These are phyloP conservation scores for Macrocystidia cucumis DNA, from an alignment of 1,284 basidiomycete species.

Conservation along the genomic window DNA sequence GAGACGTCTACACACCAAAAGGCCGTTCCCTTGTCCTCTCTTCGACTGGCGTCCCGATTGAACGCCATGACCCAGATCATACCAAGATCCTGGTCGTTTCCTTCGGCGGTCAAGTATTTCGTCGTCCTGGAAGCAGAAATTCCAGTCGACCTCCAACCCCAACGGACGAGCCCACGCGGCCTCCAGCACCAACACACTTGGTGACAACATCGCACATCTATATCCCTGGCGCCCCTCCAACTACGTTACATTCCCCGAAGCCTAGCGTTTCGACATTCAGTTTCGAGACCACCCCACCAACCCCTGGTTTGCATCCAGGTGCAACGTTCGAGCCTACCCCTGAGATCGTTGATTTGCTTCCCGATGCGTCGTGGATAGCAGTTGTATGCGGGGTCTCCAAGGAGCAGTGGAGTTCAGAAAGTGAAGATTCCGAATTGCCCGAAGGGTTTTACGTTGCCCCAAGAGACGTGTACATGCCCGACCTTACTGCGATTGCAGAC, in stretches of 20 bases:
- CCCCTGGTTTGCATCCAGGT: slow-evolving; percentile 11
- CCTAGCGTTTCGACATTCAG: background rate
- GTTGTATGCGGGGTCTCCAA: slow-evolving; percentile 69
- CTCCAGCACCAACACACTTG: slow-evolving; percentile 19
- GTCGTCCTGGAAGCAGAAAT: slow-evolving; percentile 31
- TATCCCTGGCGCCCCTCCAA: slow-evolving; percentile 44
- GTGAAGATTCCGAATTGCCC: slow-evolving; percentile 38
- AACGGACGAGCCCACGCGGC: slow-evolving; percentile 1
- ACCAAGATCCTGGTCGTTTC: slow-evolving; percentile 68
- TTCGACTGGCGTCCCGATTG: slow-evolving; percentile 49
- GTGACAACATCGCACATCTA: slow-evolving; percentile 41
- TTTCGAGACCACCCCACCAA: slow-evolving; percentile 3
- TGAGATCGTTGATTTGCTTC: slow-evolving; percentile 32
- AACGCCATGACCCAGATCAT: slow-evolving; percentile 34
- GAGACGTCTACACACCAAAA: slow-evolving; percentile 37
- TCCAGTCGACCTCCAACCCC: slow-evolving; percentile 24
- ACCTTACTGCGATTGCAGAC: slow-evolving; percentile 65
- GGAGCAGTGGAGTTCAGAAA: slow-evolving; percentile 40
- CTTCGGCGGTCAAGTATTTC: slow-evolving; percentile 72
- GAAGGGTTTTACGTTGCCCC: slow-evolving; percentile 71
- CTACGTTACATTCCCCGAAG: slow-evolving; percentile 17
- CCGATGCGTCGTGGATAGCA: slow-evolving; percentile 67
- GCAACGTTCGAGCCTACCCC: slow-evolving; percentile 24
- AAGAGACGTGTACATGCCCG: slow-evolving; percentile 72
- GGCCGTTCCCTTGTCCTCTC: slow-evolving; percentile 47